Evolutionary conservation across 2,329 filamentous ascomycete genomes (phyloP), one percentile per base, ranked within the genome.

Genomic region (Aspergillus persii): DNA sequence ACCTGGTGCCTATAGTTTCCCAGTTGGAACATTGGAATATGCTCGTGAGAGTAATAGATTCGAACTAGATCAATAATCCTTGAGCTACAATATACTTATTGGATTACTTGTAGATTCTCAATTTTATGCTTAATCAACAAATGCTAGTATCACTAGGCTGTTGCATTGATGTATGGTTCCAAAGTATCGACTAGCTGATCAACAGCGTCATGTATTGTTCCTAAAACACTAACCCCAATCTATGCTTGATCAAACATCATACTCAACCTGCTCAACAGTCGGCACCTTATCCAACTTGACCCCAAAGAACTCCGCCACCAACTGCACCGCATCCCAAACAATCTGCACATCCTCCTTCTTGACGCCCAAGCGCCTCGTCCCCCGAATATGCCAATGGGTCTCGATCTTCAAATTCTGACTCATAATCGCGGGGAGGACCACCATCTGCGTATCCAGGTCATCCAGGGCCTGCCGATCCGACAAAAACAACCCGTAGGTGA

Each of bases 401-500:
- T 78, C 76, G 6, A 66, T 72, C 6, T 64, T 68, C 56, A 79
- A 62, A 51, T 79, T 78, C 67, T 79, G 77, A 53, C 76, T 77
- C 74, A 80, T 79, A 53, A 81, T 80, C 2, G 71, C 72, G 2
- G 77, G 71, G 41, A 79, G 66, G 8, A 78, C 76, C 27, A 81
- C 74, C 29, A 80, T 61, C 63, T 80, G 71, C 8, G 79, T 79
- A 65, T 81, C 79, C 2, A 80, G 58, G 52, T 75, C 70, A 53
- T 76, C 69, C 54, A 80, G 60, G 8, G 77, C 67, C 49, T 72
- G 69, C 15, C 78, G 73, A 65, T 80, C 79, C 12, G 75, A 75
- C 50, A 80, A 69, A 53, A 84, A 81, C 69, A 84, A 66, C 11
- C 79, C 79, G 78, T 96, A 96, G 2, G 85, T 86, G 12, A 89